Evolutionary conservation across 768 basidiomycete genomes (phyloP).

Genomic region (Hortiboletus campestris): DNA sequence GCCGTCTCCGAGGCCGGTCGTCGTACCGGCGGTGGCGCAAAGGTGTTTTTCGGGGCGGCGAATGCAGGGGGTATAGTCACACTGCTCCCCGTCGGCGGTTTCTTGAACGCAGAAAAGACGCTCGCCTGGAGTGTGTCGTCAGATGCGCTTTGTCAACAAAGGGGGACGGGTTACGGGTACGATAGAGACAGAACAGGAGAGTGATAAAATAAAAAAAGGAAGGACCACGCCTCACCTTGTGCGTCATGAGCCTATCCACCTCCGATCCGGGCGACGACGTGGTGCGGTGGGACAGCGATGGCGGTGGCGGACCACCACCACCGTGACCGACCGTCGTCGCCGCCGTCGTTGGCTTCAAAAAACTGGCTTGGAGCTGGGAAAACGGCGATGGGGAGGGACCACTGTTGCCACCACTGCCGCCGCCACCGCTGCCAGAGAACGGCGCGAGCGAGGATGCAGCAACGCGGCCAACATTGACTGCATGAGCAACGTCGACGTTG

Average conservation of each 20-base stretch:
- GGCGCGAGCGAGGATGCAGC: constrained; percentile 54
- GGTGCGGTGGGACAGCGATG: neutral
- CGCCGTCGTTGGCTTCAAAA: neutral
- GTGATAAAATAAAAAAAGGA: too few species aligned
- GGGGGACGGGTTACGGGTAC: too few species aligned
- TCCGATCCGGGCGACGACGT: constrained; percentile 12
- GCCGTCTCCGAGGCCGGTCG: constrained; percentile 25
- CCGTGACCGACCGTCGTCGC: too few species aligned
- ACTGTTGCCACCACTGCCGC: neutral
- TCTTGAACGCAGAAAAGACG: constrained; percentile 25
- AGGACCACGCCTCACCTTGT: constrained; percentile 29
- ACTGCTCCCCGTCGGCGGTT: constrained; percentile 39
- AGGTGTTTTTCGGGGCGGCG: constrained; percentile 40
- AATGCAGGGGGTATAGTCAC: constrained; percentile 40
- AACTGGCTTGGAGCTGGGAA: neutral
- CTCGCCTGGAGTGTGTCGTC: constrained; percentile 10
- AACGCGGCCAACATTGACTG: constrained; percentile 45
- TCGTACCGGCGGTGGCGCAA: constrained; percentile 53
- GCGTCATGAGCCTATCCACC: constrained; percentile 28
- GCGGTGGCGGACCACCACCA: neutral
- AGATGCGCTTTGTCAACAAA: too few species aligned
- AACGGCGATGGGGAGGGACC: neutral
- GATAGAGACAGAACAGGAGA: too few species aligned
- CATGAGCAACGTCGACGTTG: constrained; percentile 40
- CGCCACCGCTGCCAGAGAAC: constrained; percentile 33